Evolutionary conservation across 2,329 filamentous ascomycete species (phyloP).

Genomic region (Sarocladium strictum): DNA sequence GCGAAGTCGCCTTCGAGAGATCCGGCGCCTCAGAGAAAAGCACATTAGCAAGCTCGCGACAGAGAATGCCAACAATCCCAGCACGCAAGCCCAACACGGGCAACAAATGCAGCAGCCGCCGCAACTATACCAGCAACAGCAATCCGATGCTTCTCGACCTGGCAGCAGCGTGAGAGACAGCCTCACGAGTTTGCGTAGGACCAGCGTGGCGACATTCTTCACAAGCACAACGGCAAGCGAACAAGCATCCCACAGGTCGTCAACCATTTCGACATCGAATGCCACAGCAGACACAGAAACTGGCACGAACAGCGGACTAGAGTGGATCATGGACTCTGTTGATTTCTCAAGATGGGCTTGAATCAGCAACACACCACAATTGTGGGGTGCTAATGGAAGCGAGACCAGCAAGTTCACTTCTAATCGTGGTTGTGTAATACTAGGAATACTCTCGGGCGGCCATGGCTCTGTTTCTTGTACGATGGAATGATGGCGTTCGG

Average conservation of each 20-base stretch:
- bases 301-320: constrained; percentile 17
- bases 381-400: not conserved
- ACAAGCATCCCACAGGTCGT: constrained; percentile 51
- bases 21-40: constrained; percentile 72
- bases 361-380: not conserved
- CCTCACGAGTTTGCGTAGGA: constrained; percentile 52
- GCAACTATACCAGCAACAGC: constrained; percentile 17
- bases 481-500: constrained; percentile 12
- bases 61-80: constrained; percentile 12
- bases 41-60: constrained; percentile 41
- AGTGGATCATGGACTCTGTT: constrained; percentile 38
- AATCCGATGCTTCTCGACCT: constrained; percentile 29
- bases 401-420: not conserved
- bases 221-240: constrained; percentile 52
- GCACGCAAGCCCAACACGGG: constrained; percentile 4
- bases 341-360: constrained; percentile 46
- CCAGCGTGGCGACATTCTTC: constrained; percentile 62
- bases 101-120: constrained; percentile 17
- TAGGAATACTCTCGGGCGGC: not conserved
- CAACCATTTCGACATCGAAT: constrained; percentile 46
- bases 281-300: constrained; percentile 51
- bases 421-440: not conserved
- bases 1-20: constrained; percentile 79
- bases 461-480: constrained; percentile 10
- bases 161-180: constrained; percentile 52